Evolutionary conservation across 768 basidiomycete species (phyloP), one percentile per base, ranked within the genome.

Genomic region (Hygrocybe punicea): DNA sequence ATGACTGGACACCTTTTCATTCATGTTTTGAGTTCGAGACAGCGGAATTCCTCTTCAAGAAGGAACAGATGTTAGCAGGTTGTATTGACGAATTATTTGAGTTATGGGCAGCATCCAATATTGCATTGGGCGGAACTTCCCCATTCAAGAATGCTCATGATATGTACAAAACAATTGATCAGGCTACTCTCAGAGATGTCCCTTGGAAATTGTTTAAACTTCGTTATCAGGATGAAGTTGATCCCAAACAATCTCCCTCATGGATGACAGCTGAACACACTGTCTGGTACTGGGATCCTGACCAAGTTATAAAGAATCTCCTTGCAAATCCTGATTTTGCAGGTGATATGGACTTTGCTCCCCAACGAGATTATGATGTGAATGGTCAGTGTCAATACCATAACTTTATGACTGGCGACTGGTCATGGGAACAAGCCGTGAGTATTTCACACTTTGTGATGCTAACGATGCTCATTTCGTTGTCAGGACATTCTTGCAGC

Each of bases 381-480:
- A 39, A 23, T 5, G 62, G 61, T 3, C 50, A 66, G 4, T 55
- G 64, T 1, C 40, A 57, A n/a, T 74, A 60, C 52, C 63, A 61
- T 2, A 67, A 73, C 52, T 45, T 76, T 0, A 74, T 77, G 72
- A 74, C 73, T 1, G 74, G 65, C 5, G 55, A 71, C 55, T 75
- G 72, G 72, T 63, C 69, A 7, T 70, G 64, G 62, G 60, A 59
- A 16, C 62, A 76, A 60, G 69, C 72, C 6, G 74, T 76, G 57
- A 10, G 64, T 49, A 55, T 17, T 11, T 55, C 13, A 29, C 33
- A 13, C n/a, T 23, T 23, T n/a, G 39, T 39, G 24, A 33, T 51
- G 25, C 51, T 29, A 50, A 33, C 16, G 23, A 14, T 13, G 8
- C 16, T 50, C 3, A 16, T 45, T 47, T 52, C 24, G 14, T 19